phyloP scores from a whole-genome alignment of 23 red algal genomes.

The Chondrus crispus region DNA sequence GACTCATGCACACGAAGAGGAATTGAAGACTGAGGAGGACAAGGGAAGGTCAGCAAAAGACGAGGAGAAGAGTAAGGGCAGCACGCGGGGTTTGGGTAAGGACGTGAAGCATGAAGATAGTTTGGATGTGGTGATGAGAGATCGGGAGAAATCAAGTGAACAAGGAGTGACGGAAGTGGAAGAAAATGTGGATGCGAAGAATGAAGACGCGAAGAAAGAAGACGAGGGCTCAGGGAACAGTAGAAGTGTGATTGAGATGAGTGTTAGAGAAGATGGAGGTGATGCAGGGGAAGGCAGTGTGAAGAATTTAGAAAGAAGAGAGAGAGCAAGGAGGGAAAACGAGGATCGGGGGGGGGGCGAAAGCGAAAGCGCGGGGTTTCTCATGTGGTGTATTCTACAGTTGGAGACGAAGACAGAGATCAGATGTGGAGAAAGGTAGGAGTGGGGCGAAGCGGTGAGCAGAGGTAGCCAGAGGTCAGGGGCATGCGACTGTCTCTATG shows the following conservation, averaged over 20 bases:
- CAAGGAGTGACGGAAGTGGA: background rate
- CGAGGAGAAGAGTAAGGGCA: background rate
- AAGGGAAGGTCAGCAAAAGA: background rate
- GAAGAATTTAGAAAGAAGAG: background rate
- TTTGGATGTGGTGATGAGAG: background rate
- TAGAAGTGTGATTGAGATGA: background rate
- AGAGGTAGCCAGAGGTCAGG: background rate
- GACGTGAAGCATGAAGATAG: background rate
- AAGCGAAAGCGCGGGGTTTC: no score
- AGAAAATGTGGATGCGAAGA: background rate
- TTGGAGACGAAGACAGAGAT: no score
- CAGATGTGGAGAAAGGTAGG: no score
- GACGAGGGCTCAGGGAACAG: background rate
- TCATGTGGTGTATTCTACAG: no score
- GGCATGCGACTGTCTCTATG: background rate
- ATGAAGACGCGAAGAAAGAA: background rate
- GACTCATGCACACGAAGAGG: background rate
- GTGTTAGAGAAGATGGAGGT: background rate
- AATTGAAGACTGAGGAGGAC: background rate
- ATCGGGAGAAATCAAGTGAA: background rate
- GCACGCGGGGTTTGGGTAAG: background rate
- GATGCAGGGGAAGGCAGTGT: background rate
- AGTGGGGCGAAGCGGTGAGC: no score
- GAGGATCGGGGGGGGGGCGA: background rate
- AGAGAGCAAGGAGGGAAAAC: background rate